Conservation (phyloP, 495 filamentous ascomycete species). For the Podospora bellae-mahoneyi region DNA sequence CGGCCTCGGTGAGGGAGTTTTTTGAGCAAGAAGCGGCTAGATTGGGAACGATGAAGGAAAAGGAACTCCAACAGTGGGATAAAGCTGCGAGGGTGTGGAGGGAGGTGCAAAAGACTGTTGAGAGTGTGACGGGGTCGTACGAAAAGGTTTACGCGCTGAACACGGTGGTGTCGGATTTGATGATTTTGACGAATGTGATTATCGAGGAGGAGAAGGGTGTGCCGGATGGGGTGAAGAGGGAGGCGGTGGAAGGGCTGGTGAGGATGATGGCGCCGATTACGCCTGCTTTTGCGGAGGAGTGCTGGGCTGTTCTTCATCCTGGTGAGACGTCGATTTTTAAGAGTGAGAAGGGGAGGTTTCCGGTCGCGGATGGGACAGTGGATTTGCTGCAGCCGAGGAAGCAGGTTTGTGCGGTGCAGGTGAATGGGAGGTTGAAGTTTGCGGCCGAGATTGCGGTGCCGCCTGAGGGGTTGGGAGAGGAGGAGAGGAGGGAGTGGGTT, state of each 20-base stretch:
- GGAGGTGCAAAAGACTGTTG: conserved; percentile 62
- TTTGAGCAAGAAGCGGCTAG: conserved; percentile 26
- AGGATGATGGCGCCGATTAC: conserved; percentile 73
- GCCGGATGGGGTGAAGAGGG: conserved; percentile 24
- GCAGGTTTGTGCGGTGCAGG: conserved; percentile 60
- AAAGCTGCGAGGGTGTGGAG: conserved; percentile 59
- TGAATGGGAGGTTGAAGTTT: conserved; percentile 72
- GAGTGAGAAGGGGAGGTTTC: conserved; percentile 43
- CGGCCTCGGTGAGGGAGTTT: conserved; percentile 23
- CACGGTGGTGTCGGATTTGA: conserved; percentile 77
- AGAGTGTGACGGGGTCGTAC: conserved; percentile 65
- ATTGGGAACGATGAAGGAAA: conserved; percentile 19
- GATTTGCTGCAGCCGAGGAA: conserved; percentile 35
- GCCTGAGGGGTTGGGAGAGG: conserved; percentile 29
- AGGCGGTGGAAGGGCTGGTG: conserved; percentile 50
- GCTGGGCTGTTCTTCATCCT: conserved; percentile 58
- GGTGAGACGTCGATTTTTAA: conserved; percentile 44
- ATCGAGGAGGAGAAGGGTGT: conserved; percentile 25
- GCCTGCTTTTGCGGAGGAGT: conserved; percentile 75
- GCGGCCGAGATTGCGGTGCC: conserved; percentile 54
- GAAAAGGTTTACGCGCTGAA: conserved; percentile 70
- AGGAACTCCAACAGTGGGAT: conserved; percentile 35
- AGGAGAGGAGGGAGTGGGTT: conserved; percentile 53
- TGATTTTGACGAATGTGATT: conserved; percentile 69
- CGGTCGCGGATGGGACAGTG: conserved; percentile 50